phyloP scores from a whole-genome alignment of 257 asterid species.

The Jaltomata sinuosa region DNA sequence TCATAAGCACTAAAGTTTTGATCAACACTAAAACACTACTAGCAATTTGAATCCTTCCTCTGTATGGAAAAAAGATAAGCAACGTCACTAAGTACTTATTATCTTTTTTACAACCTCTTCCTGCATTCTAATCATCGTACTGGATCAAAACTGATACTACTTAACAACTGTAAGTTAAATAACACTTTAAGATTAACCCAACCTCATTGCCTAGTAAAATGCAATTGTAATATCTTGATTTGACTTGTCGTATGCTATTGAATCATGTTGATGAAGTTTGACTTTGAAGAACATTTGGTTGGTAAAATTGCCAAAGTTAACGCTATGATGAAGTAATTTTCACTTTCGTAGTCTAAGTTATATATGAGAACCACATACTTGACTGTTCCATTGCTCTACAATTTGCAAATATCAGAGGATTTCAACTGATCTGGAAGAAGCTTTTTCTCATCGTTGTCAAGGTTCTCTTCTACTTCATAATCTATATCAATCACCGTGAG shows the following conservation, averaged over 20 bases:
- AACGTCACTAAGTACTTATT: too few species aligned
- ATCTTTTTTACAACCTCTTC: too few species aligned
- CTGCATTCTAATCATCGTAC: too few species aligned
- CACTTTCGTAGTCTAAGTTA: not conserved
- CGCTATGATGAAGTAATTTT: not conserved
- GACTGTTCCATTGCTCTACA: not conserved
- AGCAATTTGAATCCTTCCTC: too few species aligned
- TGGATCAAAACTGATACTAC: too few species aligned
- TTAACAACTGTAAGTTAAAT: not conserved
- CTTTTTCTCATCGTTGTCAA: conserved; percentile 29
- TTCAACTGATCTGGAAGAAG: conserved; percentile 28
- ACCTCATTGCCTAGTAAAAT: not conserved
- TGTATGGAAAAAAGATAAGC: too few species aligned
- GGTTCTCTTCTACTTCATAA: conserved; percentile 21
- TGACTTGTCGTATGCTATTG: not conserved
- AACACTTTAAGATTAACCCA: not conserved
- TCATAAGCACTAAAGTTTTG: too few species aligned
- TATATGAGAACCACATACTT: not conserved
- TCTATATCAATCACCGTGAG: conserved; percentile 29
- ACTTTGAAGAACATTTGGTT: too few species aligned
- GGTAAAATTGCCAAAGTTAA: too few species aligned
- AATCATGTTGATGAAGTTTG: not conserved
- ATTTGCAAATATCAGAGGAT: conserved; percentile 12
- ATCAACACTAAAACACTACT: too few species aligned
- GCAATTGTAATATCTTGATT: not conserved